These are phyloP conservation scores for Macrotyloma uniflorum DNA, from an alignment of 306 rosid species.

Conservation along the genomic window DNA sequence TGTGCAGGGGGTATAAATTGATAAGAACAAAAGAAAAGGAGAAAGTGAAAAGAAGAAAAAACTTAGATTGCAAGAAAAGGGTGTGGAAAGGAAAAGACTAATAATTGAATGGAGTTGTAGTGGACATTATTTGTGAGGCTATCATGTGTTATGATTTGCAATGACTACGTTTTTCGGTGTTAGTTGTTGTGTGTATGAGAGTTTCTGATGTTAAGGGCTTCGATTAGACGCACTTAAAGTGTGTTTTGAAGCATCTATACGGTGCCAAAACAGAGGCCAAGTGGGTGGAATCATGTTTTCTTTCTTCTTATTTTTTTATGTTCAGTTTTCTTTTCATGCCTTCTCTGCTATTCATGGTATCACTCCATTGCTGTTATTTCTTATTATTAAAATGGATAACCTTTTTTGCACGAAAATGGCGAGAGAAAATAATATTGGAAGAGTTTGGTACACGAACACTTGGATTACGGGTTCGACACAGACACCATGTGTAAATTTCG, in stretches of 20 bases:
- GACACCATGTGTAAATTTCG: not conserved
- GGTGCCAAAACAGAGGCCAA: conserved; percentile 35
- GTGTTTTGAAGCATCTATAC: not conserved
- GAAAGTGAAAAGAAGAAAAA: not conserved
- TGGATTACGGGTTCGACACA: not conserved
- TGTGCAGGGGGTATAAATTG: conserved; percentile 23
- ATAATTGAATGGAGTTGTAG: conserved; percentile 34
- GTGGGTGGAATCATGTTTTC: conserved; percentile 15
- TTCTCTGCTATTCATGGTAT: conserved; percentile 22
- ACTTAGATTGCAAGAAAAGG: conserved; percentile 72
- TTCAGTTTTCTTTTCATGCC: too few relatives aligned
- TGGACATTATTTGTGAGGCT: conserved; percentile 41
- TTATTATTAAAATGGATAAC: not conserved
- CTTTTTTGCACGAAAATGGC: conserved; percentile 21
- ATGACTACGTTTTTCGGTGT: conserved; percentile 46
- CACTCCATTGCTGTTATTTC: not conserved
- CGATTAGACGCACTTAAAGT: conserved; percentile 38
- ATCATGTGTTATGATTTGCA: conserved; percentile 60
- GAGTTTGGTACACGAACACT: not conserved
- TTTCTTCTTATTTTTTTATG: not conserved
- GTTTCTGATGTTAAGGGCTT: conserved; percentile 40
- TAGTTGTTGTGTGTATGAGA: conserved; percentile 31
- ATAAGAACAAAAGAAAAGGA: not conserved
- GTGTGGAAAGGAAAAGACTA: conserved; percentile 23
- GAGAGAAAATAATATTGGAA: not conserved